These are phyloP conservation scores for Scytalidium lignicola DNA, from an alignment of 2,329 filamentous ascomycete species.

Conservation along the genomic window DNA sequence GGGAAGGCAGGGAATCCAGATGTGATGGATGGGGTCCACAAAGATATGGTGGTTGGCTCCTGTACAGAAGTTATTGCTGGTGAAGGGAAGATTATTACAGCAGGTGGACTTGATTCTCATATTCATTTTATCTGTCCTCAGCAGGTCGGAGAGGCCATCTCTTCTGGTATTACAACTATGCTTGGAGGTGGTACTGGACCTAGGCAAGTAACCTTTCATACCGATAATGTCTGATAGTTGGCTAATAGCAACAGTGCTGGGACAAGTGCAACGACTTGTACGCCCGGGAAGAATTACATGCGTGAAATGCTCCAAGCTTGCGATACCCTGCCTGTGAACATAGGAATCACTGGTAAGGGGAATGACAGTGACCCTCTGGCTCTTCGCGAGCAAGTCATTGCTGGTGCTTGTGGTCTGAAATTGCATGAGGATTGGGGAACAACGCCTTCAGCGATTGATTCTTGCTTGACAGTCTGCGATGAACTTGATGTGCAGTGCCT, in stretches of 20 bases:
- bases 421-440: constrained; percentile 95
- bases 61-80: constrained; percentile 90
- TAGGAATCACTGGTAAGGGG: constrained; percentile 89
- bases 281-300: constrained; percentile 77
- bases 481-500: constrained; percentile 88
- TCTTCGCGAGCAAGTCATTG: constrained; percentile 73
- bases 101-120: constrained; percentile 84
- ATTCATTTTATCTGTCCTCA: constrained; percentile 96
- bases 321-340: constrained; percentile 76
- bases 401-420: constrained; percentile 86
- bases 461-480: constrained; percentile 80
- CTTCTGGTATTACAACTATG: constrained; percentile 85
- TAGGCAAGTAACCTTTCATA: constrained; percentile 42
- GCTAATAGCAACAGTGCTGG: constrained; percentile 55
- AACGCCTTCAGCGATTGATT: constrained; percentile 86
- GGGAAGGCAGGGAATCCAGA: constrained; percentile 97
- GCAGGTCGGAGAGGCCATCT: constrained; percentile 76
- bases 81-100: constrained; percentile 85
- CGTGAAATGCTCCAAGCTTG: constrained; percentile 85
- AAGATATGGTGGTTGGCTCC: constrained; percentile 74
- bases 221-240: not conserved
- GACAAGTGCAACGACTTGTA: constrained; percentile 89
- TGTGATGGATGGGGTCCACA: constrained; percentile 82
- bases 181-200: constrained; percentile 88
- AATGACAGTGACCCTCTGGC: constrained; percentile 71